Conservation (phyloP, 768 basidiomycete genomes). For the Auricularia sp. region DNA sequence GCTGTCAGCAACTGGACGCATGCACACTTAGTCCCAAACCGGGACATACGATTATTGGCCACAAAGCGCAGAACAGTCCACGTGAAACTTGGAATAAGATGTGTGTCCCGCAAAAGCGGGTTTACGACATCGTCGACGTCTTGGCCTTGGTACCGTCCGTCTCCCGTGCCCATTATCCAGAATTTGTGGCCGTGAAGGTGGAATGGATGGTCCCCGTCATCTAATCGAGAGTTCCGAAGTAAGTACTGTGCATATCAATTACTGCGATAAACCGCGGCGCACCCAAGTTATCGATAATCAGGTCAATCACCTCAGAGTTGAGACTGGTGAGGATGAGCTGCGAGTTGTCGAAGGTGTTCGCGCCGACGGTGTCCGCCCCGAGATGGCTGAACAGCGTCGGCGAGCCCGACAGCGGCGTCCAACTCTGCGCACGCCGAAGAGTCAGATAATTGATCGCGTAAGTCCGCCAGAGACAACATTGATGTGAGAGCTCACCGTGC, state of each 20-base stretch:
- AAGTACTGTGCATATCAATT: no score
- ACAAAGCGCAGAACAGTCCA: constrained; percentile 32
- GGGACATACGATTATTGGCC: constrained; percentile 26
- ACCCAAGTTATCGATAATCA: background rate
- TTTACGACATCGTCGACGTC: constrained; percentile 19
- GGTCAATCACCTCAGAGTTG: constrained; percentile 9
- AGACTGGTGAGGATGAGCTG: constrained; percentile 11
- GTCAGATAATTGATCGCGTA: no score
- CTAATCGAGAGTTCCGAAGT: no score
- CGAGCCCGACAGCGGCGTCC: constrained; percentile 1
- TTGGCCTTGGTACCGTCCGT: constrained; percentile 23
- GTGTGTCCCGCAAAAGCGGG: constrained; percentile 26
- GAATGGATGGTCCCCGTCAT: constrained; percentile 25
- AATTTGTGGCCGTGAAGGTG: constrained; percentile 17
- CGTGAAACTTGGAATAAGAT: constrained; percentile 30
- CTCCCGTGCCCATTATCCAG: constrained; percentile 27
- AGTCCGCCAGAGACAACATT: background rate
- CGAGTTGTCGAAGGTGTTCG: background rate
- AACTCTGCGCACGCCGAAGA: constrained; percentile 1
- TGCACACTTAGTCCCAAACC: background rate
- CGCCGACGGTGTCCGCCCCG: constrained; percentile 1
- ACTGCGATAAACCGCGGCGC: no score
- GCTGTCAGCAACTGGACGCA: background rate
- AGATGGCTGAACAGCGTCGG: constrained; percentile 2
- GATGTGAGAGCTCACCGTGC: constrained; percentile 14